Conservation (phyloP, 2,329 filamentous ascomycete genomes). For the Pyrenophora teres region DNA sequence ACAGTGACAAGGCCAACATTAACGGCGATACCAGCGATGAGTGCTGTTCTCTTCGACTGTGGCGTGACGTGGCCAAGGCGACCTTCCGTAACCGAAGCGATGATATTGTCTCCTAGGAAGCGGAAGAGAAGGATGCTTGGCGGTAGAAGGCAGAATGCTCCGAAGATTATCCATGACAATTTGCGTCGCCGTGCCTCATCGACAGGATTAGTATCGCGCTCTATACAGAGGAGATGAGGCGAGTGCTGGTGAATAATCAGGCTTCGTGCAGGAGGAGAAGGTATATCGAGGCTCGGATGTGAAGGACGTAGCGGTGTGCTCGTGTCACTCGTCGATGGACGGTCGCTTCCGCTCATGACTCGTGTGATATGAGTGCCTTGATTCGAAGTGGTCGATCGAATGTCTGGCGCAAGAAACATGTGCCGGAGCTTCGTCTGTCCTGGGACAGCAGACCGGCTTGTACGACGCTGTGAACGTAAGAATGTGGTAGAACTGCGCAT, state of each 20-base stretch:
- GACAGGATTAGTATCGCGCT: constrained; percentile 27
- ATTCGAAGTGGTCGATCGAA: constrained; percentile 25
- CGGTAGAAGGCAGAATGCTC: constrained; percentile 41
- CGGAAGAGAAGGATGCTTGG: constrained; percentile 45
- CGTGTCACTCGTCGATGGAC: constrained; percentile 41
- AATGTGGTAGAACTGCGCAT: constrained; percentile 25
- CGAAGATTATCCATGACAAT: constrained; percentile 43
- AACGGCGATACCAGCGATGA: constrained; percentile 36
- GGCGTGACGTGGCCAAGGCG: constrained; percentile 35
- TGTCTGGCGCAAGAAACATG: constrained; percentile 40
- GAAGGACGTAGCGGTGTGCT: constrained; percentile 30
- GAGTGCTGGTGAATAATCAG: constrained; percentile 29
- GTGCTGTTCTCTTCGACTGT: constrained; percentile 38
- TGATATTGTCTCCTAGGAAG: constrained; percentile 39
- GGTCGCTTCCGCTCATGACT: constrained; percentile 27
- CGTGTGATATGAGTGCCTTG: constrained; percentile 27
- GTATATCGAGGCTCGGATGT: constrained; percentile 21
- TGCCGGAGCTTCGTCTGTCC: constrained; percentile 43
- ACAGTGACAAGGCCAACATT: constrained; percentile 30
- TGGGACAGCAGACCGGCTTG: constrained; percentile 37
- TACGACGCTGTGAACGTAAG: constrained; percentile 19
- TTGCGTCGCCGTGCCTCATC: constrained; percentile 35
- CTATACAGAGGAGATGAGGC: constrained; percentile 38
- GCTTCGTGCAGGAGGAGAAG: constrained; percentile 12
- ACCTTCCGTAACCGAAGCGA: constrained; percentile 38